phyloP scores from a whole-genome alignment of 148 eudicot genomes.

The Amaranthus palmeri region DNA sequence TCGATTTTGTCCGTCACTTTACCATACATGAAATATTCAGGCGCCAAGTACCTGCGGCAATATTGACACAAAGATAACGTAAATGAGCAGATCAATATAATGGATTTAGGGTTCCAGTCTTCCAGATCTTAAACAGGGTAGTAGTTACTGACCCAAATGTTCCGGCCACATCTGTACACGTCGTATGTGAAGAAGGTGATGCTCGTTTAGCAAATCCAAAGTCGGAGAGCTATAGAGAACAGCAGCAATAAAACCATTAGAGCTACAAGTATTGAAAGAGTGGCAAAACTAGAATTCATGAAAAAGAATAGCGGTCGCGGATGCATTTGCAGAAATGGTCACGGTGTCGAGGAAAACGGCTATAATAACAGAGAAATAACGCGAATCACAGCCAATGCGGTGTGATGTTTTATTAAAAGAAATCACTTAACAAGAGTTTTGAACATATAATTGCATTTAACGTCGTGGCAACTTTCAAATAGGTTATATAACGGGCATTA shows the following conservation, averaged over 20 bases:
- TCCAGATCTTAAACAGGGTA: neutral
- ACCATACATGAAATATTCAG: conserved; percentile 95
- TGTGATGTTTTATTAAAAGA: no score
- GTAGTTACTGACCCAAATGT: conserved; percentile 78
- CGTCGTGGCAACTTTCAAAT: no score
- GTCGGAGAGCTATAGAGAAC: conserved; percentile 66
- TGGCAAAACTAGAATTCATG: neutral
- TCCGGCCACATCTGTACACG: conserved; percentile 79
- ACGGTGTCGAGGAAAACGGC: no score
- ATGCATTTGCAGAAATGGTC: no score
- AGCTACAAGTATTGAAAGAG: conserved; percentile 6
- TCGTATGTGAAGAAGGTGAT: conserved; percentile 49
- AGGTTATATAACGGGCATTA: no score
- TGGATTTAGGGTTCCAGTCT: neutral
- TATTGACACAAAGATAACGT: neutral
- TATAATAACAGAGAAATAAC: no score
- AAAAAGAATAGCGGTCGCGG: no score
- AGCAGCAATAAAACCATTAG: conserved; percentile 18
- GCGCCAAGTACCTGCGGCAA: conserved; percentile 83
- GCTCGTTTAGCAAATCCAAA: conserved; percentile 86
- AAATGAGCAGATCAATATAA: neutral
- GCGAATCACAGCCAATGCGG: no score
- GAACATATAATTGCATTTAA: no score
- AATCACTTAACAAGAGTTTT: no score
- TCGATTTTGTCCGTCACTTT: conserved; percentile 79